Percentiles rank a stretch among this genome's conserved stretches.
Evolutionary conservation across 768 basidiomycete species (phyloP).

Genomic region (Tephrocybe sp.): DNA sequence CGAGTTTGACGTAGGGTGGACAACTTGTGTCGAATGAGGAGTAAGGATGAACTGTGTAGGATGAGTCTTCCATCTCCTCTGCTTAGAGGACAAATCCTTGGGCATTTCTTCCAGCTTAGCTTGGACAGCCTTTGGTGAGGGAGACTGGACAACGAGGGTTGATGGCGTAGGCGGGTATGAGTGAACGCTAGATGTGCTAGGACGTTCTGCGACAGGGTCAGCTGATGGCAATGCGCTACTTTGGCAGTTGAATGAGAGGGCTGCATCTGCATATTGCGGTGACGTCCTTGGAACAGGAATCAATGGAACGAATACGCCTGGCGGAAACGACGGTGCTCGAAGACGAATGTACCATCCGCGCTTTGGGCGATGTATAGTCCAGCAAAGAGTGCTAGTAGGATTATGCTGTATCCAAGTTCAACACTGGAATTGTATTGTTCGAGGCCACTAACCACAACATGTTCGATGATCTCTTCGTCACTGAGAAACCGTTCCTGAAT

Average conservation of each 20-base stretch:
- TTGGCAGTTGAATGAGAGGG: slow-evolving; percentile 50
- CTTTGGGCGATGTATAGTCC: slow-evolving; percentile 77
- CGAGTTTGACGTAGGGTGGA: slow-evolving; percentile 32
- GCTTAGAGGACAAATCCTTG: slow-evolving; percentile 19
- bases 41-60: slow-evolving; percentile 53
- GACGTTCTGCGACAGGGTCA: slow-evolving; percentile 18
- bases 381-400: slow-evolving; percentile 58
- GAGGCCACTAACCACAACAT: slow-evolving; percentile 55
- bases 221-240: slow-evolving; percentile 32
- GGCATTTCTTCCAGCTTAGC: slow-evolving; percentile 24
- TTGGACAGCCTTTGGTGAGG: slow-evolving; percentile 29
- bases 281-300: slow-evolving; percentile 46
- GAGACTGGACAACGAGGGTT: slow-evolving; percentile 26
- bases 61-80: slow-evolving; percentile 32
- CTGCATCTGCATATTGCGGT: slow-evolving; percentile 47
- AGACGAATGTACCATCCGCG: slow-evolving; percentile 86
- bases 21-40: slow-evolving; percentile 38
- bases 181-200: slow-evolving; percentile 41
- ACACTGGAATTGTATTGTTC: not conserved
- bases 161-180: slow-evolving; percentile 60
- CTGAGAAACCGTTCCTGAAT: slow-evolving; percentile 64
- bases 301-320: slow-evolving; percentile 53
- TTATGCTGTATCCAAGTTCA: slow-evolving; percentile 48
- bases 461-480: slow-evolving; percentile 75
- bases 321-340: slow-evolving; percentile 68